A percentile compares a stretch with the other conserved stretches of the same genome.
Conservation (phyloP, 139 green algal genomes). For the Chlorella sp. region DNA sequence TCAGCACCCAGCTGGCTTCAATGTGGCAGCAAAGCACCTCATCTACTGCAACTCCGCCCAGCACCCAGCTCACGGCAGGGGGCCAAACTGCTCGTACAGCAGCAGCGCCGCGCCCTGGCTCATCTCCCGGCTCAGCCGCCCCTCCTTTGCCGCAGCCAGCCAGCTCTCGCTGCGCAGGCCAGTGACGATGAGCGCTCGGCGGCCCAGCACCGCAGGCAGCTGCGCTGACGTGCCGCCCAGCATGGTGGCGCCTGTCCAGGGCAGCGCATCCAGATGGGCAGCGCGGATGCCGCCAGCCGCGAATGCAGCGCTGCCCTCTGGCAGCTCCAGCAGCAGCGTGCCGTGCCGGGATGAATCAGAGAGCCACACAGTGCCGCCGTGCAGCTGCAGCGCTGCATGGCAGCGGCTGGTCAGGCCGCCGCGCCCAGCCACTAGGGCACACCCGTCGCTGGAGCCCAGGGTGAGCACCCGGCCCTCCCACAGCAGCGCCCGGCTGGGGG, state of each 20-base stretch:
- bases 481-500: not conserved
- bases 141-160: not conserved
- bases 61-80: too few relatives aligned
- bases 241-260: not conserved
- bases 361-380: not conserved
- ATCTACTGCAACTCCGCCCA: too few relatives aligned
- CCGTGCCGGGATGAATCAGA: not conserved
- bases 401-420: not conserved
- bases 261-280: not conserved
- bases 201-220: not conserved
- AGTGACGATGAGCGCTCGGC: not conserved
- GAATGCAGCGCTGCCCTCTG: not conserved
- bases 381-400: not conserved
- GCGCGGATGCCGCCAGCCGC: not conserved
- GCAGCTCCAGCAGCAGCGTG: slow-evolving; percentile 16
- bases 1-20: too few relatives aligned
- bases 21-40: too few relatives aligned
- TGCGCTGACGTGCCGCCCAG: not conserved
- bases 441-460: not conserved
- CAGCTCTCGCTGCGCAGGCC: not conserved
- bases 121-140: not conserved
- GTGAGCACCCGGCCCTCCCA: not conserved
- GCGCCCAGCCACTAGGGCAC: not conserved
- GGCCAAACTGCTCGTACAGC: not conserved
- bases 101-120: not conserved